Evolutionary conservation across 805 yeast species (phyloP), one percentile per base, ranked within the genome.

Genomic region (Wickerhamia fluorescens): DNA sequence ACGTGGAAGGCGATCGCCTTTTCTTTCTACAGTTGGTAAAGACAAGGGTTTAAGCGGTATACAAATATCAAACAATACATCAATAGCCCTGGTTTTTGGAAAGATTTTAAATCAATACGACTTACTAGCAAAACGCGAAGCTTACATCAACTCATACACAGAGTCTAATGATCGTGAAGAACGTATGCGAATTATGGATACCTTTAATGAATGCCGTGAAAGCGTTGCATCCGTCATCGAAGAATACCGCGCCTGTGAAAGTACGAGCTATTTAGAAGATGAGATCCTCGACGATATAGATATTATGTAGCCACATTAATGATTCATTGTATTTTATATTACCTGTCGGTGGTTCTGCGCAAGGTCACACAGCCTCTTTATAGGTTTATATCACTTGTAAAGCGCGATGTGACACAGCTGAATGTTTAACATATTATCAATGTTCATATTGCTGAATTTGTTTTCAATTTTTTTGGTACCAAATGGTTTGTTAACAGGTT

Each of bases 1-100:
- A 6, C 62, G 77, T 27, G 87, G 95, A 1, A 68, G 72, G 33
- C 76, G 75, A 38, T 81, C 95, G 7, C 79, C 87, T 4, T 81
- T 64, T 40, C 41, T 42, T 6, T 56, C 56, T 22, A 59, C 68
- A 6, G 54, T 67, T 19, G 74, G 29, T 7, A 12, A 14, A 6
- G 23, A 18, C 31, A 33, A 29, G 20, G 38, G 38, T 11, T 38
- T 84, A 4, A 78, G 78, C 41, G 97, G 97, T 1, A 63, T 87
- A 38, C 84, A 81, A 76, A 61, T 92, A 14, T 72, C 94, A 4
- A 92, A 92, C 53, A 75, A 83, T 29, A 78, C 96, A 0, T 74
- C 87, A 2, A 74, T 89, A 7, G 68, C 77, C 3, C 68, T 75
- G 9, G 59, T 86, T 11, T 67, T 92, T 34, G 67, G 71, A 18